A percentile compares a stretch with the other conserved stretches of the same genome.
Conservation (phyloP, 176 grass and related monocot genomes). For the Coix lacrymajobi region DNA sequence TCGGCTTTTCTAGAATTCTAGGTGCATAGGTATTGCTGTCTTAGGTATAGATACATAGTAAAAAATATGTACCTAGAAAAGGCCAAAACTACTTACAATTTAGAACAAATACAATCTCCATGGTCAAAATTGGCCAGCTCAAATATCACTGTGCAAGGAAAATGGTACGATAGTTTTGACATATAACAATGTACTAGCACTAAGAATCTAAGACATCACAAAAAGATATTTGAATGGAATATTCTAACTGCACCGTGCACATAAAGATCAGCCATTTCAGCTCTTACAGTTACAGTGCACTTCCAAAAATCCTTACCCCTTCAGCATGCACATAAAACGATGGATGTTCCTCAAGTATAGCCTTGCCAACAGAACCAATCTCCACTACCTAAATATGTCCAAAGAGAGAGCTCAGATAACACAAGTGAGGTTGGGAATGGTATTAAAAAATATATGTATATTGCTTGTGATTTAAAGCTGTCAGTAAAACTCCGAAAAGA, state of each 20-base stretch:
- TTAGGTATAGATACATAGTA: background rate
- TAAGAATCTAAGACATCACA: background rate
- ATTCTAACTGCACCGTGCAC: background rate
- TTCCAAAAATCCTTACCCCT: slow-evolving; percentile 50
- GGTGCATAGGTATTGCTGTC: background rate
- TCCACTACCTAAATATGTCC: slow-evolving; percentile 64
- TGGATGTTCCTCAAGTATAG: slow-evolving; percentile 45
- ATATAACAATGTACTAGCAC: background rate
- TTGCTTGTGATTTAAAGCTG: background rate
- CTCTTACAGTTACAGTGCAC: background rate
- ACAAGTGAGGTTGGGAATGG: background rate
- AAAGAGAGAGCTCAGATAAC: slow-evolving; percentile 2
- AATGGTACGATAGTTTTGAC: background rate
- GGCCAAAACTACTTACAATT: background rate
- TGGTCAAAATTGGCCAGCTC: background rate
- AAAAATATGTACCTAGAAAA: background rate
- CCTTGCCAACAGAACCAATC: slow-evolving; percentile 88
- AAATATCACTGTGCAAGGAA: background rate
- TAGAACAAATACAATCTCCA: background rate
- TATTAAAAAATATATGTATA: background rate
- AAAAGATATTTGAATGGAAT: background rate
- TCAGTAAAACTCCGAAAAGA: slow-evolving; percentile 14
- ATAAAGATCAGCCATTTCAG: background rate
- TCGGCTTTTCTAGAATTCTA: background rate
- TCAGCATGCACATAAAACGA: slow-evolving; percentile 74